Evolutionary conservation across 2,329 filamentous ascomycete species (phyloP).

Genomic region (Aspergillus tubingensis): DNA sequence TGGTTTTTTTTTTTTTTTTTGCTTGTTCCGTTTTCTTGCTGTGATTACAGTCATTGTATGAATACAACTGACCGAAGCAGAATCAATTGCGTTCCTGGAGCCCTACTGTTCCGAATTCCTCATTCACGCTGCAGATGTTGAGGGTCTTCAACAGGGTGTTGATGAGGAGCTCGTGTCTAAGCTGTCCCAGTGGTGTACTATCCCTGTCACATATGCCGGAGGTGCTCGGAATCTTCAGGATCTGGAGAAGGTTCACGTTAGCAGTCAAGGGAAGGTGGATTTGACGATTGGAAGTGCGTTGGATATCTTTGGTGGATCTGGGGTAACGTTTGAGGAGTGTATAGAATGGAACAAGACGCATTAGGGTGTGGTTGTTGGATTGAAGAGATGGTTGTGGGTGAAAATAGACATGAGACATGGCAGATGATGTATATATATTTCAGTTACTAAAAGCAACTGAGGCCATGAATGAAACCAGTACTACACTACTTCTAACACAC

Average conservation of each 20-base stretch:
- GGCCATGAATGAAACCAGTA: not conserved
- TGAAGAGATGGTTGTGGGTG: too few relatives aligned
- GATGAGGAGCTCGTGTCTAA: slow-evolving; percentile 79
- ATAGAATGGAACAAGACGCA: slow-evolving; percentile 74
- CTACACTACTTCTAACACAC: not conserved
- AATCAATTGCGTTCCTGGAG: slow-evolving; percentile 76
- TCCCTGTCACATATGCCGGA: slow-evolving; percentile 94
- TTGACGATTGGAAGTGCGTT: slow-evolving; percentile 94
- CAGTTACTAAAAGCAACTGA: too few relatives aligned
- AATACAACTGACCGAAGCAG: slow-evolving; percentile 48
- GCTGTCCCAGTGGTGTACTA: slow-evolving; percentile 81
- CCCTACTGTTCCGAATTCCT: slow-evolving; percentile 96
- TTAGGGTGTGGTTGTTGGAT: slow-evolving; percentile 14
- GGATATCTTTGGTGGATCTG: slow-evolving; percentile 89
- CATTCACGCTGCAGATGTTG: slow-evolving; percentile 95
- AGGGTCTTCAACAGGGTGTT: slow-evolving; percentile 88
- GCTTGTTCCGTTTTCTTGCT: not conserved
- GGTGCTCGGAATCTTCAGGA: slow-evolving; percentile 84
- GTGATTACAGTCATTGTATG: not conserved
- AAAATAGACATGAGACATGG: not conserved
- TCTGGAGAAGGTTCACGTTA: slow-evolving; percentile 73
- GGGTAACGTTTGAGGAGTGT: slow-evolving; percentile 86
- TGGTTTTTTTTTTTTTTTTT: too few relatives aligned
- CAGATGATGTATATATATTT: not conserved
- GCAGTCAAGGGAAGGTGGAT: slow-evolving; percentile 82